Evolutionary conservation across 1,284 basidiomycete genomes (phyloP).

Genomic region (Cystobasidiaceae sp.): DNA sequence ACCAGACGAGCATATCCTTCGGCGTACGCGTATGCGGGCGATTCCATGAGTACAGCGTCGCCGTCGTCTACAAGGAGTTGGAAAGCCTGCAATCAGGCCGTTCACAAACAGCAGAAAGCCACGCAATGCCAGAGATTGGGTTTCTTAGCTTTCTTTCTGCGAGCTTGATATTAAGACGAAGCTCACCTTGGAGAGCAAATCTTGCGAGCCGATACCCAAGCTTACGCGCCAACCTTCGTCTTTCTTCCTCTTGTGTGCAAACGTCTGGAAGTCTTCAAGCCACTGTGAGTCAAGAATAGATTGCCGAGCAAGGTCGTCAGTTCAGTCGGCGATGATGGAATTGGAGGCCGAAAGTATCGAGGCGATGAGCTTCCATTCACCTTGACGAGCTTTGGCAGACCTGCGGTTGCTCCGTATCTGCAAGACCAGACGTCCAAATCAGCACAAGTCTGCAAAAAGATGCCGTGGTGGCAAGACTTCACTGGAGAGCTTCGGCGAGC

Average conservation of each 20-base stretch:
- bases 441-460: too few relatives aligned
- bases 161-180: neutral
- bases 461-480: too few relatives aligned
- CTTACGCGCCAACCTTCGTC: slow-evolving; percentile 66
- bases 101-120: neutral
- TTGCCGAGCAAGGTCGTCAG: neutral
- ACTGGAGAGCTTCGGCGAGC: slow-evolving; percentile 46
- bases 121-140: too few relatives aligned
- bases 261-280: slow-evolving; percentile 41
- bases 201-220: slow-evolving; percentile 78
- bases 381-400: slow-evolving; percentile 60
- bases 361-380: slow-evolving; percentile 48
- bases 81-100: slow-evolving; percentile 49
- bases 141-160: neutral
- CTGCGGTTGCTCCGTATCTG: slow-evolving; percentile 65
- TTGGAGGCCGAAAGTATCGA: neutral
- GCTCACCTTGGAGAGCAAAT: slow-evolving; percentile 76
- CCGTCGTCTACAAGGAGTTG: slow-evolving; percentile 65
- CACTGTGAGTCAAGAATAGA: slow-evolving; percentile 35
- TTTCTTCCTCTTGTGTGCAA: slow-evolving; percentile 43
- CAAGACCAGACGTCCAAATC: too few relatives aligned
- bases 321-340: neutral
- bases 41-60: slow-evolving; percentile 76
- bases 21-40: slow-evolving; percentile 62
- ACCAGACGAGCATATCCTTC: slow-evolving; percentile 17